phyloP scores from a whole-genome alignment of 768 basidiomycete species.

The Trametes sanguinea region DNA sequence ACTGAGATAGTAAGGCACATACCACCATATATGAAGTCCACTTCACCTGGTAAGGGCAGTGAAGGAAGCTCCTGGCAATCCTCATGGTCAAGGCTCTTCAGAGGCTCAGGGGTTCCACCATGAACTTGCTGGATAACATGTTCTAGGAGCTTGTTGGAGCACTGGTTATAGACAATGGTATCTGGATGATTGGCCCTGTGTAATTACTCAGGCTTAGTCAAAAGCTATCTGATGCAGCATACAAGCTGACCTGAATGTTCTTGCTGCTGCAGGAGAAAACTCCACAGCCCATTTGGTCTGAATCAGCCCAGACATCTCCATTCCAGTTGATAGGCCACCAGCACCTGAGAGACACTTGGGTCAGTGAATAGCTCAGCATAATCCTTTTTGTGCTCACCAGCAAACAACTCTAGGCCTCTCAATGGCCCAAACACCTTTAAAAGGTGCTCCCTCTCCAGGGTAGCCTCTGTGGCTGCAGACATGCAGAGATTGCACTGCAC shows the following conservation, averaged over 20 bases:
- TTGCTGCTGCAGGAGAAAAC: conserved; percentile 60
- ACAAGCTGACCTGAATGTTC: conserved; percentile 56
- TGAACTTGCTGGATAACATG: conserved; percentile 54
- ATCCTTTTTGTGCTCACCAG: conserved; percentile 43
- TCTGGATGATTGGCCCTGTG: conserved; percentile 62
- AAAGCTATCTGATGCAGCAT: not conserved
- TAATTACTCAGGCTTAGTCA: not conserved
- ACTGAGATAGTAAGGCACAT: conserved; percentile 23
- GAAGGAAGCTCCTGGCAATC: conserved; percentile 34
- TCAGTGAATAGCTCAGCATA: not conserved
- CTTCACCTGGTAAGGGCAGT: conserved; percentile 60
- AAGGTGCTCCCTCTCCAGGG: conserved; percentile 31
- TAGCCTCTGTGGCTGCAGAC: not conserved
- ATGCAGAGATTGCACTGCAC: not conserved
- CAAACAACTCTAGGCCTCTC: conserved; percentile 66
- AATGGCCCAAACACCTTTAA: conserved; percentile 46
- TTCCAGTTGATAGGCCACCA: conserved; percentile 71
- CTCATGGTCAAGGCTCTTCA: conserved; percentile 43
- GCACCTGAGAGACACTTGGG: conserved; percentile 50
- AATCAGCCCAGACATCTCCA: conserved; percentile 61
- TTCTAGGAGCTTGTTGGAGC: conserved; percentile 58
- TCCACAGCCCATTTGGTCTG: conserved; percentile 72
- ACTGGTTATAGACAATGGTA: conserved; percentile 63
- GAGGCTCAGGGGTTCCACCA: conserved; percentile 40
- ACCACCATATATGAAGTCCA: conserved; percentile 79